Evolutionary conservation across 495 filamentous ascomycete genomes (phyloP).

Genomic region (Astrothelium macrocarpum): DNA sequence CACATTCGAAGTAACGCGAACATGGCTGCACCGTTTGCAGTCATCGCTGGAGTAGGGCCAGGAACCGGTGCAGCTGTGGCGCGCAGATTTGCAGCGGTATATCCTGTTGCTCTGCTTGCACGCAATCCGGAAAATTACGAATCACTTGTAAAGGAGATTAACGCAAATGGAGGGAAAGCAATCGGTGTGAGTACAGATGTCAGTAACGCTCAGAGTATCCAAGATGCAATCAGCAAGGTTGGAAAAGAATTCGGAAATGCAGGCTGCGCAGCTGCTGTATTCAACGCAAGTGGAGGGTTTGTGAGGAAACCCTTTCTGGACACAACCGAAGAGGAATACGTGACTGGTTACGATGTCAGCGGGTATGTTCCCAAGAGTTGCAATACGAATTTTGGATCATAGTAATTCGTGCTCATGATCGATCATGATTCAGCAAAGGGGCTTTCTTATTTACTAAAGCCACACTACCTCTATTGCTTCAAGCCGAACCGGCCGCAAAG

Average conservation of each 20-base stretch:
- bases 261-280: constrained; percentile 53
- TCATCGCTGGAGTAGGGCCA: constrained; percentile 66
- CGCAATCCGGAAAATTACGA: constrained; percentile 59
- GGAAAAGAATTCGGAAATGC: constrained; percentile 43
- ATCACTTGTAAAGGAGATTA: constrained; percentile 64
- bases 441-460: constrained; percentile 71
- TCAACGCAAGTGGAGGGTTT: constrained; percentile 66
- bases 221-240: constrained; percentile 58
- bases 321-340: constrained; percentile 54
- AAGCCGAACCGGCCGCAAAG: constrained; percentile 37
- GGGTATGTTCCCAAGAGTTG: no score
- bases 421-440: constrained; percentile 35
- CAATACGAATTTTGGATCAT: constrained; percentile 13
- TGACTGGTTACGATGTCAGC: constrained; percentile 45
- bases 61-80: constrained; percentile 60
- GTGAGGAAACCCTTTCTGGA: constrained; percentile 76
- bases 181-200: constrained; percentile 69
- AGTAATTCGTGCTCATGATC: not conserved
- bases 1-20: not conserved
- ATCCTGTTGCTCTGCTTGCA: constrained; percentile 68
- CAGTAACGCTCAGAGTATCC: constrained; percentile 50
- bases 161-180: constrained; percentile 56
- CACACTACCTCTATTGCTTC: constrained; percentile 61
- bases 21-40: constrained; percentile 45
- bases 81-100: constrained; percentile 55